phyloP scores from a whole-genome alignment of 768 basidiomycete genomes.

The Mycena kentingensis region DNA sequence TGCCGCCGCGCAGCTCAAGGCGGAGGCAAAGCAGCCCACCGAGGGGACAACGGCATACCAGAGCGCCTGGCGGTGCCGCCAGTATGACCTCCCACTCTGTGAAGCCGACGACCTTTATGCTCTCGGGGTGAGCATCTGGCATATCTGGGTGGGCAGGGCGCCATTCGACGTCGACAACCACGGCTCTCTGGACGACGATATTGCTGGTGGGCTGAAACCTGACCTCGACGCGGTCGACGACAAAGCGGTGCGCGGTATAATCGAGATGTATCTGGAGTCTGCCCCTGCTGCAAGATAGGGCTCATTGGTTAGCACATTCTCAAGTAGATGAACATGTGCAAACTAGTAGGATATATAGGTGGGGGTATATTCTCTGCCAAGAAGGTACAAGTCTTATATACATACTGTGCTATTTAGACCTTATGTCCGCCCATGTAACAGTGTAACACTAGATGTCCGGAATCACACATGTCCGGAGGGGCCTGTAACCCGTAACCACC shows the following conservation, averaged over 20 bases:
- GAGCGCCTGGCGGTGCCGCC: conserved; percentile 10
- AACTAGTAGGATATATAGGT: too few relatives aligned
- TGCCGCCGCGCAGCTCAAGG: conserved; percentile 14
- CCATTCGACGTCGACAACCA: conserved; percentile 26
- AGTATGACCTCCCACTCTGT: conserved; percentile 15
- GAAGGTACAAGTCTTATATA: too few relatives aligned
- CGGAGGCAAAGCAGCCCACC: conserved; percentile 3
- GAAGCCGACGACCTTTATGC: conserved; percentile 29
- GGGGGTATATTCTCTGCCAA: too few relatives aligned
- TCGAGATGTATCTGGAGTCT: conserved; percentile 1
- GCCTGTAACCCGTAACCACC: too few relatives aligned
- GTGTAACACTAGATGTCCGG: too few relatives aligned
- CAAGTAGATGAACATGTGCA: too few relatives aligned
- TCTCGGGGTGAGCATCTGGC: conserved; percentile 28
- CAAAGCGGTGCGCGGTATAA: conserved; percentile 15
- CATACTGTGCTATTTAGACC: too few relatives aligned
- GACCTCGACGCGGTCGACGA: conserved; percentile 24
- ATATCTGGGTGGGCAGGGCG: conserved; percentile 24
- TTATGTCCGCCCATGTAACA: too few relatives aligned
- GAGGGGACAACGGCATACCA: conserved; percentile 13
- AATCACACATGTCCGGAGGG: too few relatives aligned
- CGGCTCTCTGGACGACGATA: conserved; percentile 7
- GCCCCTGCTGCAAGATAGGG: too few relatives aligned
- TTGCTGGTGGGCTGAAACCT: conserved; percentile 22
- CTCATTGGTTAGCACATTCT: too few relatives aligned